Evolutionary conservation across 2,329 filamentous ascomycete species (phyloP), one percentile per base, ranked within the genome.

Genomic region (Xylaria sp.): DNA sequence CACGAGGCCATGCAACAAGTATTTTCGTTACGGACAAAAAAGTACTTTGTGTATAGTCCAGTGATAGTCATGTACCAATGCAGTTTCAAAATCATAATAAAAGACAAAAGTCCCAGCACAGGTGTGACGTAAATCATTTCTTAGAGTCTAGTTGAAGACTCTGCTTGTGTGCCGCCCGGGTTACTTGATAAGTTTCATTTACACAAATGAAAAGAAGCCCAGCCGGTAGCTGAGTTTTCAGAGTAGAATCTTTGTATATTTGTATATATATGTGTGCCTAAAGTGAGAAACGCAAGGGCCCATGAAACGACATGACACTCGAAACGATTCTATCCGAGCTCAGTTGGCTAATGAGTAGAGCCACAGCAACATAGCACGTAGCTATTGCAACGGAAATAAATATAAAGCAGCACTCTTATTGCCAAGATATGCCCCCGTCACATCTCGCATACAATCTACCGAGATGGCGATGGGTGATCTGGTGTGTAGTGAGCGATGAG

Each of bases 1-100:
- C 70, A 72, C 62, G 11, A 73, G 61, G 17, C 72, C 73, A 25
- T 67, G 53, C 20, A 65, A 66, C 7, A 65, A 68, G 44, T 69
- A 67, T 17, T 57, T 66, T 15, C 53, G 57, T n/a, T n/a, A n/a
- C n/a, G n/a, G n/a, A n/a, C n/a, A n/a, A n/a, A n/a, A n/a, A n/a
- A n/a, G n/a, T n/a, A n/a, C n/a, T n/a, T n/a, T n/a, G n/a, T n/a
- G n/a, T n/a, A n/a, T n/a, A n/a, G n/a, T n/a, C n/a, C n/a, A n/a
- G n/a, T n/a, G n/a, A n/a, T n/a, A n/a, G n/a, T n/a, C n/a, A n/a
- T n/a, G n/a, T n/a, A n/a, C n/a, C n/a, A n/a, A n/a, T n/a, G n/a
- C n/a, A n/a, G n/a, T n/a, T n/a, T n/a, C n/a, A 5, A 5, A 17
- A 66, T 20, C 5, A 29, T 13, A 11, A 45, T 15, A 15, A 5